Evolutionary conservation across 73 alveolate species (phyloP).

Genomic region (Tetrahymena thermophila): DNA sequence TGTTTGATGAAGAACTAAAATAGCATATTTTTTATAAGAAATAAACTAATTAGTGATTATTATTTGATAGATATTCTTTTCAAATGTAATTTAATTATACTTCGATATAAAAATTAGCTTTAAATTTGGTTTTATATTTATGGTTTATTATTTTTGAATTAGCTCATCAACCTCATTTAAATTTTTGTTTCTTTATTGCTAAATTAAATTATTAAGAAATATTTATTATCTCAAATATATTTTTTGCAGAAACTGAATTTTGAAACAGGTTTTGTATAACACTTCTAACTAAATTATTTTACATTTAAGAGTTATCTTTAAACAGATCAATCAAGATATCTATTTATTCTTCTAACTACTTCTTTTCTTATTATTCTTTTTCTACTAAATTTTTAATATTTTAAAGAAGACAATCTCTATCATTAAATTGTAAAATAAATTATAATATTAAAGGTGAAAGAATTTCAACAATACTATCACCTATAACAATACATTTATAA

Average conservation of each 20-base stretch:
- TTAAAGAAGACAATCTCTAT: neutral
- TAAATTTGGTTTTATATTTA: neutral
- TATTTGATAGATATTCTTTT: neutral
- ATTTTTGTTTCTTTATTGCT: no score
- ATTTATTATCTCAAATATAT: neutral
- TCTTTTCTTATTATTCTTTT: neutral
- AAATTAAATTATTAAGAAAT: neutral
- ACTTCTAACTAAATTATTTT: neutral
- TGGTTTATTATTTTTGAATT: no score
- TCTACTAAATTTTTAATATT: neutral
- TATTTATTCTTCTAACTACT: neutral
- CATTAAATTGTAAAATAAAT: neutral
- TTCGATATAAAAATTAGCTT: neutral
- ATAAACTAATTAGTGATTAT: neutral
- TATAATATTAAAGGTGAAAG: neutral
- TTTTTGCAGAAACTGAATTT: neutral
- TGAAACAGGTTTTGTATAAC: neutral
- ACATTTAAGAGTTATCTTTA: neutral
- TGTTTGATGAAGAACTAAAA: neutral
- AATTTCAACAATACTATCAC: neutral
- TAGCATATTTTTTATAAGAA: neutral
- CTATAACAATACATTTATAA: neutral
- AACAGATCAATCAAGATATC: neutral
- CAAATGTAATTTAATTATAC: neutral
- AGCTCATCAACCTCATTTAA: no score